Conservation (phyloP, 1,139 yeast species). For the Magnusiomyces paraingens region DNA sequence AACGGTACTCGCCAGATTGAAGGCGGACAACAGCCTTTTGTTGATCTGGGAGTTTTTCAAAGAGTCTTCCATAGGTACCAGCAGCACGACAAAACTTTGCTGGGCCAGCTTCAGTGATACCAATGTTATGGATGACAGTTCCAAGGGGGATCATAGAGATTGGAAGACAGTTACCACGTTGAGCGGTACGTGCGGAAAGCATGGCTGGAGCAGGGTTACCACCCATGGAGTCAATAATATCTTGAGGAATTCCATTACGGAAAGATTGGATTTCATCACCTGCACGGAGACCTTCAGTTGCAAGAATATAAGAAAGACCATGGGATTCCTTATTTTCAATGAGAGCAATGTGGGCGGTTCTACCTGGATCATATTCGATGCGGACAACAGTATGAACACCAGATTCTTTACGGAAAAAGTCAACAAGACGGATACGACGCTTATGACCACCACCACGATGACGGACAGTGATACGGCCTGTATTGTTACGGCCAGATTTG, state of each 20-base stretch:
- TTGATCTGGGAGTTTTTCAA: slow-evolving; percentile 69
- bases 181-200: slow-evolving; percentile 77
- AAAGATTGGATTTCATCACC: slow-evolving; percentile 90
- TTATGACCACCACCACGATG: slow-evolving; percentile 98
- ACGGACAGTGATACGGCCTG: slow-evolving; percentile 84
- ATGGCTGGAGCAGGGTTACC: slow-evolving; percentile 87
- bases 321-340: slow-evolving; percentile 59
- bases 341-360: slow-evolving; percentile 91
- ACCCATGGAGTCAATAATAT: slow-evolving; percentile 71
- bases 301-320: slow-evolving; percentile 70
- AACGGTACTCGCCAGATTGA: slow-evolving; percentile 91
- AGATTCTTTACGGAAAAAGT: slow-evolving; percentile 55
- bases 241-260: slow-evolving; percentile 79
- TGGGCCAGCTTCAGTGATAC: slow-evolving; percentile 69
- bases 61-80: slow-evolving; percentile 86
- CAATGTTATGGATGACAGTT: slow-evolving; percentile 80
- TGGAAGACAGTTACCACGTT: slow-evolving; percentile 93
- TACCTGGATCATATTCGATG: slow-evolving; percentile 93
- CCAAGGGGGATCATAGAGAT: slow-evolving; percentile 90
- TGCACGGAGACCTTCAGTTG: slow-evolving; percentile 86
- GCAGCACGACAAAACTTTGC: slow-evolving; percentile 92
- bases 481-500: slow-evolving; percentile 83
- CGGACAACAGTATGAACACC: slow-evolving; percentile 80
- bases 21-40: slow-evolving; percentile 71
- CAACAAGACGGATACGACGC: slow-evolving; percentile 77